These are phyloP conservation scores for Spiromastix sp. DNA, from an alignment of 2,329 filamentous ascomycete genomes.

Conservation along the genomic window DNA sequence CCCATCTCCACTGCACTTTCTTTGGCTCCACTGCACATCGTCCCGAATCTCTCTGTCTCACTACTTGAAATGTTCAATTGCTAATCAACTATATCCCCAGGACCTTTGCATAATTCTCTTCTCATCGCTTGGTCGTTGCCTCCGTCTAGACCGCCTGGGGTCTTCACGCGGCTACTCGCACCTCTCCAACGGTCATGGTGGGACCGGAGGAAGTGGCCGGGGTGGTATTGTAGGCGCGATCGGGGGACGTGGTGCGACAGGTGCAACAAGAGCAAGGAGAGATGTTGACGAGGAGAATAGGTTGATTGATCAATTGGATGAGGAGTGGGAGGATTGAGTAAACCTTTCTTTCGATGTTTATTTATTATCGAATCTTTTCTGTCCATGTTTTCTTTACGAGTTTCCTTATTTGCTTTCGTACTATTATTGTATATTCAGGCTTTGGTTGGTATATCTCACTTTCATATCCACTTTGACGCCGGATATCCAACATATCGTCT, in stretches of 20 bases:
- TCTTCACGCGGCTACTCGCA: constrained; percentile 24
- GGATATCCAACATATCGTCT: no score
- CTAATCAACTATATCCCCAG: no score
- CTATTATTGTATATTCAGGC: no score
- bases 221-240: constrained; percentile 26
- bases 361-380: constrained; percentile 4
- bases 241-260: constrained; percentile 21
- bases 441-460: no score
- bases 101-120: constrained; percentile 39
- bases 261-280: constrained; percentile 26
- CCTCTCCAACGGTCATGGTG: constrained; percentile 15
- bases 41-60: no score
- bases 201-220: constrained; percentile 9
- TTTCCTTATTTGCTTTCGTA: no score
- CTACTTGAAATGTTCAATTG: no score
- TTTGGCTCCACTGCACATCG: no score
- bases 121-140: constrained; percentile 32
- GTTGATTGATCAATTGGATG: constrained; percentile 89
- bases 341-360: not conserved
- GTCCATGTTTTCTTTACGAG: not conserved
- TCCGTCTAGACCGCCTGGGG: constrained; percentile 24
- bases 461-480: no score
- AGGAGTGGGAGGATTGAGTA: constrained; percentile 77
- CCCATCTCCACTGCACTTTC: no score
- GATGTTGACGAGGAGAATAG: constrained; percentile 76